These are phyloP conservation scores for Penicillium silybi DNA, from an alignment of 495 filamentous ascomycete species.

Conservation along the genomic window DNA sequence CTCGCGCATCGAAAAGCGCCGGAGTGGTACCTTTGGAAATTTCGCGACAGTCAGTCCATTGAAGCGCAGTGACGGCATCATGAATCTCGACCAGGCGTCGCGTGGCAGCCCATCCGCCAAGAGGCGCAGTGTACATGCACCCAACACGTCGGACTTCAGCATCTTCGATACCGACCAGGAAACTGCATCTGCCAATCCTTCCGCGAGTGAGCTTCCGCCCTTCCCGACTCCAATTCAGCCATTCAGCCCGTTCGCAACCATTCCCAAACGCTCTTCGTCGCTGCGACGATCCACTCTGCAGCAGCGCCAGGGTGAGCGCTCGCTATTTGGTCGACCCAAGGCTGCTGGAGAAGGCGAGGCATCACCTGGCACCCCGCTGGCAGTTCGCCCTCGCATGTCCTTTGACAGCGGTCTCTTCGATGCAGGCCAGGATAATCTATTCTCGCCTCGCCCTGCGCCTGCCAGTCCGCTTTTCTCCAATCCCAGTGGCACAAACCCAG, in stretches of 20 bases:
- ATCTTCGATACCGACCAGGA: constrained; percentile 57
- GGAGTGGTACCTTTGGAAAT: constrained; percentile 43
- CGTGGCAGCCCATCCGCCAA: constrained; percentile 84
- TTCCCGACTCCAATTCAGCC: constrained; percentile 27
- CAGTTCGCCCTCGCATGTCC: constrained; percentile 64
- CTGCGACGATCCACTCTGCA: constrained; percentile 83
- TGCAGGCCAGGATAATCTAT: constrained; percentile 54
- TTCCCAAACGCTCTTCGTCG: constrained; percentile 58
- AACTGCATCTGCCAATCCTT: constrained; percentile 22
- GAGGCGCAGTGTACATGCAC: constrained; percentile 74
- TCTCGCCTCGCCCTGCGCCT: constrained; percentile 40
- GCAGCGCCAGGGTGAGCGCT: constrained; percentile 67
- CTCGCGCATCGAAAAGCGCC: constrained; percentile 45
- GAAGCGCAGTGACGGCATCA: constrained; percentile 86
- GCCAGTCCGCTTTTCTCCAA: constrained; percentile 36
- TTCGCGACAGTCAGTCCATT: constrained; percentile 74
- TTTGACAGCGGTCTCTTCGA: constrained; percentile 67
- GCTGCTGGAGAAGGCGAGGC: constrained; percentile 32
- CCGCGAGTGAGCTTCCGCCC: constrained; percentile 23
- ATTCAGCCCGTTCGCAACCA: constrained; percentile 39
- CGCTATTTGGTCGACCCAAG: constrained; percentile 50
- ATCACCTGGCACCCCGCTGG: constrained; percentile 31
- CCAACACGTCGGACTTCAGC: constrained; percentile 58
- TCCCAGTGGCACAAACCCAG: constrained; percentile 34
- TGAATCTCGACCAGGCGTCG: constrained; percentile 74